Percentiles rank a stretch among this genome's conserved stretches.
Evolutionary conservation across 129 eudicot genomes (phyloP).

Genomic region (Artemisia argyi): DNA sequence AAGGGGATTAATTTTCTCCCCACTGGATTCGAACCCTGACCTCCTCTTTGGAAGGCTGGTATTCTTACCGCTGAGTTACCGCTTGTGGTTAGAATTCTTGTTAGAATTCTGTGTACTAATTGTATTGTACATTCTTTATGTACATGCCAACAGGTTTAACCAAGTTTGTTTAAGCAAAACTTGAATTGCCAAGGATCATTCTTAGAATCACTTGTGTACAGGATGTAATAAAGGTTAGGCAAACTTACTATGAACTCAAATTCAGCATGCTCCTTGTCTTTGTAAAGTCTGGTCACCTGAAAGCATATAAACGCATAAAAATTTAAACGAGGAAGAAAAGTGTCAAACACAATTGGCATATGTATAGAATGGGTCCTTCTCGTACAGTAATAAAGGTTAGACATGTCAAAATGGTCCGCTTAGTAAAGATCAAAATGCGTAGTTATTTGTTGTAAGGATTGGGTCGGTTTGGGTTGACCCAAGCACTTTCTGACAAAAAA

Average conservation of each 20-base stretch:
- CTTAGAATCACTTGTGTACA: no score
- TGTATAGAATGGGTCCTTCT: not conserved
- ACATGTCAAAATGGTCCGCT: not conserved
- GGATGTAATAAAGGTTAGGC: not conserved
- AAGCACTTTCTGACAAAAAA: not conserved
- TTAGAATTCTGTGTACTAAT: not conserved
- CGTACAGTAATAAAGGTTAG: not conserved
- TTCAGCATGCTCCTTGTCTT: constrained; percentile 92
- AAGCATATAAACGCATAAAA: not conserved
- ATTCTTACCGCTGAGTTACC: no score
- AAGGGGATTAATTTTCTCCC: no score
- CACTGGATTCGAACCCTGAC: no score
- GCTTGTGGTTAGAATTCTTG: no score
- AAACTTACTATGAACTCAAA: constrained; percentile 78
- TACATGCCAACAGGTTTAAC: constrained; percentile 1
- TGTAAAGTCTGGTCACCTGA: constrained; percentile 78
- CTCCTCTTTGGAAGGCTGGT: no score
- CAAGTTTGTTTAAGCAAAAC: constrained; percentile 1
- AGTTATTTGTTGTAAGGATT: not conserved
- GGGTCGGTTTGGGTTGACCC: not conserved
- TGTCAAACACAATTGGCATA: not conserved
- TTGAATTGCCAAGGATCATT: not conserved
- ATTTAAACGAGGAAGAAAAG: not conserved
- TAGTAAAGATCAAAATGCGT: not conserved
- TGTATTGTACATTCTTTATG: not conserved